phyloP scores from a whole-genome alignment of 2,329 filamentous ascomycete genomes.

The Exophiala sideris region DNA sequence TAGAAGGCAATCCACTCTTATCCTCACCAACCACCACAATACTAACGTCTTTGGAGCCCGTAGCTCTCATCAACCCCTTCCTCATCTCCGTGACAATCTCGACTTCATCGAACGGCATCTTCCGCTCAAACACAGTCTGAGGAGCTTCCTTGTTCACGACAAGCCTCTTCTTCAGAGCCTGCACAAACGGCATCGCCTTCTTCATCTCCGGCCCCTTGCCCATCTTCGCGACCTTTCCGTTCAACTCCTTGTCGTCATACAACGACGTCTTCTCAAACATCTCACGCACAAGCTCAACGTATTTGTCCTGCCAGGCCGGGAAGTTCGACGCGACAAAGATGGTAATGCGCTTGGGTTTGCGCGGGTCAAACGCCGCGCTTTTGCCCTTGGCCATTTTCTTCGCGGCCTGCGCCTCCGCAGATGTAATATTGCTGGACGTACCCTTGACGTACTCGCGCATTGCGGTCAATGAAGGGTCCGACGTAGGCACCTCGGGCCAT shows the following conservation, averaged over 20 bases:
- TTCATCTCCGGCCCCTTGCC: constrained; percentile 66
- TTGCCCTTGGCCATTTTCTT: constrained; percentile 96
- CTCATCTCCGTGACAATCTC: constrained; percentile 74
- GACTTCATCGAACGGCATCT: constrained; percentile 82
- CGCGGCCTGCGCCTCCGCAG: constrained; percentile 68
- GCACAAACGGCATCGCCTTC: constrained; percentile 97
- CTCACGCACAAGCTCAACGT: constrained; percentile 73
- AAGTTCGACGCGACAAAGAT: constrained; percentile 78
- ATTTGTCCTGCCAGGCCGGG: constrained; percentile 88
- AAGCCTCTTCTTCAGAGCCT: constrained; percentile 78
- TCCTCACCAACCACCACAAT: constrained; percentile 69
- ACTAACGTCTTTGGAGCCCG: constrained; percentile 67
- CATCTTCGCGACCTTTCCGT: constrained; percentile 73
- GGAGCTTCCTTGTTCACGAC: constrained; percentile 52
- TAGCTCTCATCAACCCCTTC: constrained; percentile 71
- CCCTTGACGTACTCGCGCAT: constrained; percentile 76
- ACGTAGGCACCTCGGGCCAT: constrained; percentile 67
- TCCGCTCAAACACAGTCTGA: constrained; percentile 65
- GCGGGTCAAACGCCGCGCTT: constrained; percentile 77
- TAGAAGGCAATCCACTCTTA: constrained; percentile 53
- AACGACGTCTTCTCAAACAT: constrained; percentile 63
- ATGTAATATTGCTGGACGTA: constrained; percentile 75
- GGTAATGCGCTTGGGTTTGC: constrained; percentile 85
- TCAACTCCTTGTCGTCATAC: constrained; percentile 75
- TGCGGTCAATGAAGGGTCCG: constrained; percentile 67